These are phyloP conservation scores for Xerocomellus chrysenteron DNA, from an alignment of 768 basidiomycete species.

Conservation along the genomic window DNA sequence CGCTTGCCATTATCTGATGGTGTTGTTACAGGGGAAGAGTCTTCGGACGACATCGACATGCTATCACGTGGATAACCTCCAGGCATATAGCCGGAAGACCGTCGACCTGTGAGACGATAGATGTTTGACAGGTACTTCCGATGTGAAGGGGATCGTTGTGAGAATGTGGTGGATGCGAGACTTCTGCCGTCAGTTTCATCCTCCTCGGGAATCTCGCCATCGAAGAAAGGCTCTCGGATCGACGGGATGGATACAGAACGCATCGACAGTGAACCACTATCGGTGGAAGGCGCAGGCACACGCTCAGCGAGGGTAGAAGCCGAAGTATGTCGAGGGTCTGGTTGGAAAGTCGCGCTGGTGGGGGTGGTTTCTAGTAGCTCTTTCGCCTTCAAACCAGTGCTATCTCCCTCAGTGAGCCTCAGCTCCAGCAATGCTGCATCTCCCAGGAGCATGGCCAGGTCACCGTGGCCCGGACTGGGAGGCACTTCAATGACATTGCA, in stretches of 20 bases:
- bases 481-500: slow-evolving; percentile 33
- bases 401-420: slow-evolving; percentile 48
- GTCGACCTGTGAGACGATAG: slow-evolving; percentile 41
- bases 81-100: slow-evolving; percentile 41
- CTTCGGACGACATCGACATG: slow-evolving; percentile 66
- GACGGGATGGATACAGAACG: slow-evolving; percentile 33
- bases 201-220: slow-evolving; percentile 23
- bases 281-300: slow-evolving; percentile 10
- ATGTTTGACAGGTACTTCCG: slow-evolving; percentile 50
- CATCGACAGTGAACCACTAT: slow-evolving; percentile 23
- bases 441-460: slow-evolving; percentile 53
- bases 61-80: slow-evolving; percentile 54
- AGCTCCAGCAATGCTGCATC: slow-evolving; percentile 60
- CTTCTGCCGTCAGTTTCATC: slow-evolving; percentile 32
- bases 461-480: slow-evolving; percentile 48
- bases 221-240: slow-evolving; percentile 28
- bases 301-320: slow-evolving; percentile 25
- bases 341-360: slow-evolving; percentile 25
- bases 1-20: slow-evolving; percentile 48
- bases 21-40: slow-evolving; percentile 58
- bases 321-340: slow-evolving; percentile 20
- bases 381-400: slow-evolving; percentile 4
- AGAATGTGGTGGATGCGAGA: slow-evolving; percentile 41
- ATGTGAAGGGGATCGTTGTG: slow-evolving; percentile 50
- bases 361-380: slow-evolving; percentile 20